These are phyloP conservation scores for Leucocoprinus sp. DNA, from an alignment of 768 basidiomycete genomes.

Conservation along the genomic window DNA sequence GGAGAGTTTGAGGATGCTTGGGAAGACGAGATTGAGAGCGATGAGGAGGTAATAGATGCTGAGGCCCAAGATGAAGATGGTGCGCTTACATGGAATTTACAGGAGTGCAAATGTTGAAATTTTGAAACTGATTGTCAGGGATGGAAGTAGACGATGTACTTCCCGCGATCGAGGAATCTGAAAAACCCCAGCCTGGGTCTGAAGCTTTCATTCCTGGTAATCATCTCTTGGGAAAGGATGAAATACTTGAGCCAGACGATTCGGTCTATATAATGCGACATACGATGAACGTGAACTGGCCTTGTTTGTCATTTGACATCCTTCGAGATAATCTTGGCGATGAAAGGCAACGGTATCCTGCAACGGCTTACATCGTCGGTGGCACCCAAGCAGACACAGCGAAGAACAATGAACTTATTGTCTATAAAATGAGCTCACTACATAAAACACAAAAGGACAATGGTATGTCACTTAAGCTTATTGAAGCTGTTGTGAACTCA, in stretches of 20 bases:
- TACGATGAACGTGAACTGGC: slow-evolving; percentile 87
- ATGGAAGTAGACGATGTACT: slow-evolving; percentile 75
- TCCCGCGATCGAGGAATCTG: slow-evolving; percentile 77
- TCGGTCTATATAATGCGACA: slow-evolving; percentile 98
- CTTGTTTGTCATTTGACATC: slow-evolving; percentile 93
- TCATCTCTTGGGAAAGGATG: slow-evolving; percentile 69
- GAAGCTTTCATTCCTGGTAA: slow-evolving; percentile 75
- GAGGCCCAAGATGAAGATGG: slow-evolving; percentile 57
- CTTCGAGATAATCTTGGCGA: slow-evolving; percentile 86
- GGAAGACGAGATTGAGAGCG: slow-evolving; percentile 95
- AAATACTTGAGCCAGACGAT: slow-evolving; percentile 89
- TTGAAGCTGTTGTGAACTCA: not conserved
- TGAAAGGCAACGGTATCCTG: slow-evolving; percentile 82
- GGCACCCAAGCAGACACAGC: slow-evolving; percentile 87
- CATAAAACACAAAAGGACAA: slow-evolving; percentile 82
- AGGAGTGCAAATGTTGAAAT: not conserved
- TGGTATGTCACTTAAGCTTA: slow-evolving; percentile 36
- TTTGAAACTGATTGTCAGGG: slow-evolving; percentile 31
- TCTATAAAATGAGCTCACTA: slow-evolving; percentile 89
- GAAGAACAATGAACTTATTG: slow-evolving; percentile 79
- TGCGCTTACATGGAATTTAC: slow-evolving; percentile 22
- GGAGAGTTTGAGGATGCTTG: slow-evolving; percentile 97
- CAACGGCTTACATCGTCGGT: slow-evolving; percentile 79
- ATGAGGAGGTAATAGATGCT: slow-evolving; percentile 72
- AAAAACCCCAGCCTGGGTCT: slow-evolving; percentile 50